These are phyloP conservation scores for Ascocoryne sarcoides DNA, from an alignment of 2,329 filamentous ascomycete genomes.

Conservation along the genomic window DNA sequence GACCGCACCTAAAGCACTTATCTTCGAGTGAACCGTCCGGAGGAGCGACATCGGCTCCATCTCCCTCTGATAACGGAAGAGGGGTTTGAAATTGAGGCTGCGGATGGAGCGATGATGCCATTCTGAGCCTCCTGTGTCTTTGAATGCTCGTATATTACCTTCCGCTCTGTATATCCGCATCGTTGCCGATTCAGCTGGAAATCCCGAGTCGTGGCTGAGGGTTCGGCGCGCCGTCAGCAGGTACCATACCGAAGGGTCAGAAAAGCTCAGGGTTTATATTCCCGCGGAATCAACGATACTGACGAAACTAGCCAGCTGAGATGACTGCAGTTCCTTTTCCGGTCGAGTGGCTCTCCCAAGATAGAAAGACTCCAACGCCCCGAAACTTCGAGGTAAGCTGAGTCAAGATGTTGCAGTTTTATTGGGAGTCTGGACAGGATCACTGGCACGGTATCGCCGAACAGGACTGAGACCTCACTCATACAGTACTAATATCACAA, in stretches of 20 bases:
- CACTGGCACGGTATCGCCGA: neutral
- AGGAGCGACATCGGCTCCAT: no score
- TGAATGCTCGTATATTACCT: no score
- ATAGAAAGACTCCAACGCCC: neutral
- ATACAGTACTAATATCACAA: no score
- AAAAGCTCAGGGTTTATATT: no score
- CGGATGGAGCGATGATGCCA: no score
- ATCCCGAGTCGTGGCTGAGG: neutral
- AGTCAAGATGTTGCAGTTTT: neutral
- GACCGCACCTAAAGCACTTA: neutral
- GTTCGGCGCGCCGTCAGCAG: neutral
- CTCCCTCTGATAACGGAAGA: neutral
- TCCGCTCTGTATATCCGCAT: no score
- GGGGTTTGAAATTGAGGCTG: neutral
- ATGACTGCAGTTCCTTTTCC: neutral
- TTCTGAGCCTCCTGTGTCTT: no score
- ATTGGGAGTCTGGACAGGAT: neutral
- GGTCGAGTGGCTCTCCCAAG: neutral
- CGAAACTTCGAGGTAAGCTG: neutral
- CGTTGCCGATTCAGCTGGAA: no score
- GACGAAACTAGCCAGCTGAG: neutral
- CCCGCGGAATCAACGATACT: no score
- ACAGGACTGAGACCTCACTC: neutral
- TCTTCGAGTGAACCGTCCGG: no score
- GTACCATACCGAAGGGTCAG: no score